phyloP scores from a whole-genome alignment of 768 basidiomycete genomes.

The Rubroboletus satanas region DNA sequence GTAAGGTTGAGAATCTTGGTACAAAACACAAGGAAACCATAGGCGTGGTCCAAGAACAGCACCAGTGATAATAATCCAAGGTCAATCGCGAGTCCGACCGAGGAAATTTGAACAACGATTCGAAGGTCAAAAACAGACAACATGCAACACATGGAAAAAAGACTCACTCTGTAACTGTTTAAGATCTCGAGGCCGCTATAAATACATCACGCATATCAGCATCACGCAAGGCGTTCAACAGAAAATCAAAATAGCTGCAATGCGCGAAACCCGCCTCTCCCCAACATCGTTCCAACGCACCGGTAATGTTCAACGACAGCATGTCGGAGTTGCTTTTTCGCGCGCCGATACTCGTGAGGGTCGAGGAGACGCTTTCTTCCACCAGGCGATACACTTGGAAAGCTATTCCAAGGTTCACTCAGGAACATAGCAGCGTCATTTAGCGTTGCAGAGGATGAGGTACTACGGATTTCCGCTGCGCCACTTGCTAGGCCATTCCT shows the following conservation, averaged over 20 bases:
- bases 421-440: background rate
- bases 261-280: background rate
- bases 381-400: background rate
- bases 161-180: conserved; percentile 79
- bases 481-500: background rate
- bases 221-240: background rate
- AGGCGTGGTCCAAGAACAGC: background rate
- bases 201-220: conserved; percentile 9
- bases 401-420: background rate
- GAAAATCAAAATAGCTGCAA: background rate
- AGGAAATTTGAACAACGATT: background rate
- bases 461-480: background rate
- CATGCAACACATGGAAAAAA: background rate
- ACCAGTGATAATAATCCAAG: background rate
- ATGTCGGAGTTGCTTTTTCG: conserved; percentile 81
- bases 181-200: conserved; percentile 73
- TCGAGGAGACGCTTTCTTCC: conserved; percentile 33
- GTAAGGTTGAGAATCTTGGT: conserved; percentile 77
- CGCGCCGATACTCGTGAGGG: conserved; percentile 77
- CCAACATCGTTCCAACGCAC: conserved; percentile 31
- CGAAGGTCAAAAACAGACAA: background rate
- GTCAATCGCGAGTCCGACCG: background rate
- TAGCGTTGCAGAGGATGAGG: background rate
- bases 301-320: conserved; percentile 84
- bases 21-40: background rate